These are phyloP conservation scores for Aureobasidium namibiae DNA, from an alignment of 2,329 filamentous ascomycete species.

Conservation along the genomic window DNA sequence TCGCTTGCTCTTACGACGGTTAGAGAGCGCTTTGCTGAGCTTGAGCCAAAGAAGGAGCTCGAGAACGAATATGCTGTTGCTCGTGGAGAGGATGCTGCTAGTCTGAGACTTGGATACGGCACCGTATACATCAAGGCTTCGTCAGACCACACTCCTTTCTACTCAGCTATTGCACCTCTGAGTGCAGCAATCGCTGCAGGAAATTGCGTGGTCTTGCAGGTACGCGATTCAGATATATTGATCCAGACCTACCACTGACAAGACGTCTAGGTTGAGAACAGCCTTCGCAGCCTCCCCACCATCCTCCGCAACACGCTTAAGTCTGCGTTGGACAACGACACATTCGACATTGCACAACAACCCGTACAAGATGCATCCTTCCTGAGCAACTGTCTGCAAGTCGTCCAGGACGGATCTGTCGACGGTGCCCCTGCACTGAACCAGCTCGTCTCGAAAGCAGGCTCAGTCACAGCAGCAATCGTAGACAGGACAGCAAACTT, in stretches of 20 bases:
- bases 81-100: slow-evolving; percentile 31
- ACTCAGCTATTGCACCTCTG: slow-evolving; percentile 36
- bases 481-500: slow-evolving; percentile 55
- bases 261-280: slow-evolving; percentile 31
- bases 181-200: slow-evolving; percentile 43
- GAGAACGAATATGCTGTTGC: slow-evolving; percentile 37
- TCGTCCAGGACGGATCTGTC: slow-evolving; percentile 27
- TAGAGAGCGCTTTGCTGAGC: slow-evolving; percentile 30
- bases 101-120: slow-evolving; percentile 30
- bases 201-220: slow-evolving; percentile 44
- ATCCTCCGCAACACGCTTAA: slow-evolving; percentile 33
- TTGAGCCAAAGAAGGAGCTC: slow-evolving; percentile 32
- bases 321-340: slow-evolving; percentile 39
- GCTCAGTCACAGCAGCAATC: slow-evolving; percentile 41
- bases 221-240: slow-evolving; percentile 20
- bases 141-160: slow-evolving; percentile 39
- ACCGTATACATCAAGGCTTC: slow-evolving; percentile 43
- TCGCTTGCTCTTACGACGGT: slow-evolving; percentile 33
- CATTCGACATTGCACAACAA: slow-evolving; percentile 36
- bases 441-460: slow-evolving; percentile 29
- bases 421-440: slow-evolving; percentile 16
- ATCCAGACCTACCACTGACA: background rate
- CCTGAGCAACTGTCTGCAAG: slow-evolving; percentile 22
- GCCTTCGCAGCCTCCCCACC: slow-evolving; percentile 27
- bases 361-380: slow-evolving; percentile 23